Percentiles rank a stretch among this genome's conserved stretches.
These are phyloP conservation scores for Coemansia asiatica DNA, from an alignment of 192 early-diverging fungal genomes.

Conservation along the genomic window DNA sequence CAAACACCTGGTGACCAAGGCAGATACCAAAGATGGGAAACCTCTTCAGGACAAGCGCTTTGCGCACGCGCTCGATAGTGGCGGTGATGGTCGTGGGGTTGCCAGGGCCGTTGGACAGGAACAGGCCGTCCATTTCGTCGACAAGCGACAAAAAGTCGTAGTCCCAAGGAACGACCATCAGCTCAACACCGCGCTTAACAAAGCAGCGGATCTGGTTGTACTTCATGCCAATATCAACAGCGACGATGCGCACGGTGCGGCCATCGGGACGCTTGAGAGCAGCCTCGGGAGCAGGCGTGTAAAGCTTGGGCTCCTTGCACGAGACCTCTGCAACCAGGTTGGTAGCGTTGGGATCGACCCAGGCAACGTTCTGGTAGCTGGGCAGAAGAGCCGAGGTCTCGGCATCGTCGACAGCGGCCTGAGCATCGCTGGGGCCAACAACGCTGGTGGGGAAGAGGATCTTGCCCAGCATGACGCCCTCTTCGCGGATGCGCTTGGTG, in stretches of 20 bases:
- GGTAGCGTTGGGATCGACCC: constrained; percentile 88
- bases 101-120: constrained; percentile 95
- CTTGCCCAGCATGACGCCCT: constrained; percentile 90
- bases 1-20: constrained; percentile 96
- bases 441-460: constrained; percentile 77
- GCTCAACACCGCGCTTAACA: constrained; percentile 88
- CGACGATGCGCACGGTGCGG: constrained; percentile 79
- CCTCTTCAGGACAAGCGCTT: constrained; percentile 64
- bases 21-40: constrained; percentile 99
- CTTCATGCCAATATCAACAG: constrained; percentile 99
- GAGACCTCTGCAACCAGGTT: constrained; percentile 97
- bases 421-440: constrained; percentile 44
- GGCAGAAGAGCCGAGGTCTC: constrained; percentile 57
- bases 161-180: constrained; percentile 95
- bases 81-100: constrained; percentile 82
- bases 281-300: constrained; percentile 65
- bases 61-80: constrained; percentile 76
- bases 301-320: constrained; percentile 75
- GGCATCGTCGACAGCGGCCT: constrained; percentile 47
- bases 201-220: constrained; percentile 99
- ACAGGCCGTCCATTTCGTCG: constrained; percentile 74
- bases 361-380: constrained; percentile 78
- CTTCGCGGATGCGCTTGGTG: constrained; percentile 93
- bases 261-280: constrained; percentile 50
- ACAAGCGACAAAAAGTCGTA: constrained; percentile 81